Base-by-base conservation (phyloP, 2,329 filamentous ascomycete genomes). In the Aspergillus oerlinghausenensis region DNA sequence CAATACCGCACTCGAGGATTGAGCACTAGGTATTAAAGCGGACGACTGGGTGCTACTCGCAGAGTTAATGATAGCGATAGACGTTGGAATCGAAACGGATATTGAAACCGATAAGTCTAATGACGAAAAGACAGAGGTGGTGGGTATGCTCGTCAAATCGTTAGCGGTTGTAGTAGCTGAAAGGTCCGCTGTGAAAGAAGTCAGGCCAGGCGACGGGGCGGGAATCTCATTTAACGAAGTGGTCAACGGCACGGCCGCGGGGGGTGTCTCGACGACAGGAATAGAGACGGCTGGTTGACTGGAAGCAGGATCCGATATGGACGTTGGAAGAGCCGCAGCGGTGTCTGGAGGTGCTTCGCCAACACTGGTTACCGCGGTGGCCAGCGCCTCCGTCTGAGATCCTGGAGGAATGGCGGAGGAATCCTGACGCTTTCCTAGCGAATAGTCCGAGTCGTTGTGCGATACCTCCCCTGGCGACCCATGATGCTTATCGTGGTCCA, bases 141-240 rank as follows among this genome's bases (percentile, higher is more conserved):
- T 45, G 21, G 51, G 45, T 26, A 50, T 50, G 17, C 42, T 45
- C n/a, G 57, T 54, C 19, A 35, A 11, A 21, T 49, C 49, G 35
- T 35, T 7, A 38, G 17, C 40, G 40, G 53, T 55, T 4, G 61
- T 61, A 35, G 38, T 50, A n/a, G 32, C 9, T 1, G 60, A 52
- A 23, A 55, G 58, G 38, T 55, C 57, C 11, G 58, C 51, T 4
- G 61, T 56, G 10, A 45, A 51, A 23, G 57, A 60, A 45, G 53
- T 28, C 47, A 50, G 57, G 19, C 28, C 58, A 14, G 60, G 55
- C 11, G 54, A 58, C 10, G 61, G 51, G 23, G 48, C 49, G 10
- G 45, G 21, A 11, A 38, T 38, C 42, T 38, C 32, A 21, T 54
- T 49, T 10, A 52, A 6, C 28, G 55, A 48, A 19, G 55, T 48